phyloP scores from a whole-genome alignment of 2,329 filamentous ascomycete genomes.

The Fusarium luffae region DNA sequence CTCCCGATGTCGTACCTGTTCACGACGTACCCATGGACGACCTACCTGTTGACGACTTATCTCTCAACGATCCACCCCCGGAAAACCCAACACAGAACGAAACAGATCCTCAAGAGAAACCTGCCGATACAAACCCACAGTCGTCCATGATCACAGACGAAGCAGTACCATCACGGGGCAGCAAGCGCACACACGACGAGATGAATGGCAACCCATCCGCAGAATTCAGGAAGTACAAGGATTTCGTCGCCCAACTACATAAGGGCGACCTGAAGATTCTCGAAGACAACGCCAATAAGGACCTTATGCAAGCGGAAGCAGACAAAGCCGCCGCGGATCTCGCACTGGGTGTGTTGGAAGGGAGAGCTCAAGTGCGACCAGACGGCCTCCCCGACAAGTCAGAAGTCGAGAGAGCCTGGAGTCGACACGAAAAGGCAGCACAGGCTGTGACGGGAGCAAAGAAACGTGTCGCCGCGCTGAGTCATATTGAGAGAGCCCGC shows the following conservation, averaged over 20 bases:
- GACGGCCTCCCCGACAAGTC: rapidly evolving
- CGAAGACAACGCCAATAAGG: neutral
- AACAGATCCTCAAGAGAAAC: neutral
- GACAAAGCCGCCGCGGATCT: neutral
- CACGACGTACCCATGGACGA: neutral
- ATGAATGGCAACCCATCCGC: neutral
- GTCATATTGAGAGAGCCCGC: neutral
- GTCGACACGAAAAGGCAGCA: neutral
- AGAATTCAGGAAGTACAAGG: neutral
- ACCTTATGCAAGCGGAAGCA: neutral
- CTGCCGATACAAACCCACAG: neutral
- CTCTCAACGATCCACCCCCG: neutral
- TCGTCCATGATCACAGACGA: rapidly evolving
- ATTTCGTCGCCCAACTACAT: neutral
- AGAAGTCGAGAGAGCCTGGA: rapidly evolving
- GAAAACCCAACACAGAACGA: neutral
- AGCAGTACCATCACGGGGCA: rapidly evolving
- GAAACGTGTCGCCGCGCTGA: neutral
- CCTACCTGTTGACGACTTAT: neutral
- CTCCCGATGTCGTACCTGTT: too few species aligned
- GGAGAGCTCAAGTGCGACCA: neutral
- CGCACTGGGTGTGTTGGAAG: neutral
- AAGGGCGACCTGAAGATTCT: neutral
- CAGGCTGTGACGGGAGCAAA: neutral
- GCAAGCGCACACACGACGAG: neutral